Evolutionary conservation across 768 basidiomycete species (phyloP), one percentile per base, ranked within the genome.

Genomic region (Podaxis carcinomalis): DNA sequence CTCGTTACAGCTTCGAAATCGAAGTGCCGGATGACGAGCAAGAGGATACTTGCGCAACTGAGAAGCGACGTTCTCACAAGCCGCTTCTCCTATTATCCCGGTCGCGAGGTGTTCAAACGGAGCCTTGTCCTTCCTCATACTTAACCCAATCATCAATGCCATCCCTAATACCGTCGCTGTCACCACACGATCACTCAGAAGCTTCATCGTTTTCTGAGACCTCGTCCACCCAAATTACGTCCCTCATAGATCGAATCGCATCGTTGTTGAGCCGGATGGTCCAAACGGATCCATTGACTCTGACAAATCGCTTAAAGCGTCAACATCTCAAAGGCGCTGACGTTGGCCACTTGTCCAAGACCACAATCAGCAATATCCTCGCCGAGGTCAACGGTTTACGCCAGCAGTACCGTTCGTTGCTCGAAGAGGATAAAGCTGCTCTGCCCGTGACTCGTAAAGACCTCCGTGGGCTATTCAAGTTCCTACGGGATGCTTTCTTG

Each of bases 231-330:
- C 78, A 79, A 46, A 73, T 91, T 32, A 78, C 85, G 25, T 68
- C 73, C 11, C 74, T 92, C 53, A 69, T 91, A 35, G 87, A 90
- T 42, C 86, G 90, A 60, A 77, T 90, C 51, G 72, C 78, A 25
- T 77, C 80, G 27, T 75, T 98, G 2, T 66, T 80, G 47, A 77
- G 70, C 63, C 76, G 78, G 32, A 79, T 95, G 61, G 77, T 80
- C 27, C 83, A 90, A 63, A 88, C 95, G 0, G 95, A 98, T 66
- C 88, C 95, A 1, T 79, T 89, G 21, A 94, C 93, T 1, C 78
- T 98, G 44, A 93, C 92, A 35, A 91, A 90, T 64, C 87, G 97
- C 27, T 78, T 98, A 27, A 95, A 93, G 73, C 88, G 94, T 59
- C 95, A 98, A 66, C 86, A 95, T 67, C 80, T 98, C 19, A 83